Evolutionary conservation across 257 asterid genomes (phyloP).

Genomic region (Datura wrightii): DNA sequence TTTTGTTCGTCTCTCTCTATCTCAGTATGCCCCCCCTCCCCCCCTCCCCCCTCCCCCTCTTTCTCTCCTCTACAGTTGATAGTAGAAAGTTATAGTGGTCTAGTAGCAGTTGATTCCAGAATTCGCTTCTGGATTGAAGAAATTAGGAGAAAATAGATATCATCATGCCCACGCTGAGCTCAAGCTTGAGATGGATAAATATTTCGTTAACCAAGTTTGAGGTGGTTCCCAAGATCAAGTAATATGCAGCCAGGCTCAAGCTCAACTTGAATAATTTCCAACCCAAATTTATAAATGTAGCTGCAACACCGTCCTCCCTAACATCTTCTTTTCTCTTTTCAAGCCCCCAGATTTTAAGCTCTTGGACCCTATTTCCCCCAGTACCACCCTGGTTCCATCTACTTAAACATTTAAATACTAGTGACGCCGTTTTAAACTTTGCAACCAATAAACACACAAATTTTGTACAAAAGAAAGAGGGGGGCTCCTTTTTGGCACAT

Average conservation of each 20-base stretch:
- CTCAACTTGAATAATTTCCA: background rate
- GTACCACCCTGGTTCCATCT: background rate
- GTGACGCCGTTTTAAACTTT: background rate
- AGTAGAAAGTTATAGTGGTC: background rate
- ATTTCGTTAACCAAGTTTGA: background rate
- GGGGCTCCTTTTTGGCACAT: background rate
- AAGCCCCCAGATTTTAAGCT: background rate
- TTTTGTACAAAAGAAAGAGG: background rate
- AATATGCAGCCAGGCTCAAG: background rate
- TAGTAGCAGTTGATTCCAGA: background rate
- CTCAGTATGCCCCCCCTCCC: no score
- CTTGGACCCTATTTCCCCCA: background rate
- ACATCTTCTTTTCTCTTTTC: background rate
- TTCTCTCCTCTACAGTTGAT: no score
- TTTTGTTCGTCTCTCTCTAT: background rate
- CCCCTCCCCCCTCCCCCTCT: no score
- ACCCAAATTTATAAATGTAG: background rate
- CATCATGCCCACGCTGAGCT: background rate
- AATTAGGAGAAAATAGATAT: background rate
- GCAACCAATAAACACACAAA: background rate
- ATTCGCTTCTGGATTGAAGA: background rate
- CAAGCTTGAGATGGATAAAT: background rate
- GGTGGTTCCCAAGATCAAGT: background rate
- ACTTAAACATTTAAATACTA: background rate
- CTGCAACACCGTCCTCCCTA: background rate